Evolutionary conservation across 139 green algal genomes (phyloP).

Genomic region (Coccomyxa sp.): DNA sequence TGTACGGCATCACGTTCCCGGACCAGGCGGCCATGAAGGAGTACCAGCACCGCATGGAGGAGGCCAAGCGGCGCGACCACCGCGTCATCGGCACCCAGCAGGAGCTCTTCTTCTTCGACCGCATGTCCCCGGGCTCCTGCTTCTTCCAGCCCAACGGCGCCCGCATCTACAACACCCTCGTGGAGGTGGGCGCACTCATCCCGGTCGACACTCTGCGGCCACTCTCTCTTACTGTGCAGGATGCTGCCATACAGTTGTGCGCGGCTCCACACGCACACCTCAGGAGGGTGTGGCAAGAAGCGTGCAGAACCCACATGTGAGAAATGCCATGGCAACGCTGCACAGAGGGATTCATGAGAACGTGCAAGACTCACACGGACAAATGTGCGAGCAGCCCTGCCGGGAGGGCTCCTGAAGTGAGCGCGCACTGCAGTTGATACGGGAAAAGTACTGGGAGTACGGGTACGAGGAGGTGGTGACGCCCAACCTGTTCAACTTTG

Average conservation of each 20-base stretch:
- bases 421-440: constrained; percentile 46
- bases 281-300: no score
- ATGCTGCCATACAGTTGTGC: no score
- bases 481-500: constrained; percentile 99
- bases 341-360: no score
- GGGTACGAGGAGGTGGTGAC: constrained; percentile 96
- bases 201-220: no score
- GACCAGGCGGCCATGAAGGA: constrained; percentile 92
- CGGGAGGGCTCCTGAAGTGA: constrained; percentile 19
- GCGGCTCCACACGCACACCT: no score
- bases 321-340: no score
- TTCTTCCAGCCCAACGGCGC: constrained; percentile 94
- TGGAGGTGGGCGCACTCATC: constrained; percentile 30
- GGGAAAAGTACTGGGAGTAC: constrained; percentile 96
- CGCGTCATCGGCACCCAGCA: constrained; percentile 82
- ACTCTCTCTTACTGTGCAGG: no score
- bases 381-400: no score
- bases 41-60: constrained; percentile 89
- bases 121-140: constrained; percentile 80
- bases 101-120: constrained; percentile 98
- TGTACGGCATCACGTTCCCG: constrained; percentile 97
- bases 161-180: constrained; percentile 92
- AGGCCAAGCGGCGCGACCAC: constrained; percentile 99
- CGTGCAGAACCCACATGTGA: no score
- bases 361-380: no score